Percentiles rank a stretch among this genome's conserved stretches.
Evolutionary conservation across 164 flowering plant species (phyloP).

Genomic region (Kingdonia uniflora): DNA sequence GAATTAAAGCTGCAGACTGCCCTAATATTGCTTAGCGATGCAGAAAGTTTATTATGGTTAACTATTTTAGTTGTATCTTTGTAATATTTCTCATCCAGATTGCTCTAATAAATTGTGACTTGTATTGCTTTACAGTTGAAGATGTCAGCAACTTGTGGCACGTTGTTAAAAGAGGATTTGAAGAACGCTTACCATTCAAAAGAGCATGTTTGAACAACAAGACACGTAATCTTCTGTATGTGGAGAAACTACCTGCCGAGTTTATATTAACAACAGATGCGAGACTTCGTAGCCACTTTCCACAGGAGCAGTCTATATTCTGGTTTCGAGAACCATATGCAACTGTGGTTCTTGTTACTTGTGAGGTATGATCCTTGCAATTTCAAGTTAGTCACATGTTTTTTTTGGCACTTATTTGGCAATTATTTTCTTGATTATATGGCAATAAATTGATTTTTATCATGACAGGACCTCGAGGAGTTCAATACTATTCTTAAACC

Average conservation of each 20-base stretch:
- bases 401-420: neutral
- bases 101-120: neutral
- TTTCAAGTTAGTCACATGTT: no score
- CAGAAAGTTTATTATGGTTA: constrained; percentile 23
- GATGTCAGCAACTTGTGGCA: constrained; percentile 98
- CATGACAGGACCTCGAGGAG: constrained; percentile 90
- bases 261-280: constrained; percentile 87
- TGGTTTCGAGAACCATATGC: constrained; percentile 99
- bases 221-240: constrained; percentile 74
- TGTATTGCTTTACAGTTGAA: constrained; percentile 54
- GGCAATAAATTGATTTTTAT: constrained; percentile 4
- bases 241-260: constrained; percentile 74
- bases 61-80: neutral
- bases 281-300: constrained; percentile 86
- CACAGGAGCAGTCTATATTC: constrained; percentile 79
- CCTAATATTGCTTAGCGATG: constrained; percentile 46
- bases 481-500: constrained; percentile 92
- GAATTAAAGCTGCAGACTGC: no score
- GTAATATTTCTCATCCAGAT: no score
- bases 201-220: constrained; percentile 78
- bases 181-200: constrained; percentile 70
- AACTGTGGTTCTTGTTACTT: constrained; percentile 83
- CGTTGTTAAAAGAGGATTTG: constrained; percentile 51
- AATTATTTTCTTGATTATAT: neutral
- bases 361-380: constrained; percentile 55